Conservation (phyloP, 139 green algal species). For the Closterium sp. region DNA sequence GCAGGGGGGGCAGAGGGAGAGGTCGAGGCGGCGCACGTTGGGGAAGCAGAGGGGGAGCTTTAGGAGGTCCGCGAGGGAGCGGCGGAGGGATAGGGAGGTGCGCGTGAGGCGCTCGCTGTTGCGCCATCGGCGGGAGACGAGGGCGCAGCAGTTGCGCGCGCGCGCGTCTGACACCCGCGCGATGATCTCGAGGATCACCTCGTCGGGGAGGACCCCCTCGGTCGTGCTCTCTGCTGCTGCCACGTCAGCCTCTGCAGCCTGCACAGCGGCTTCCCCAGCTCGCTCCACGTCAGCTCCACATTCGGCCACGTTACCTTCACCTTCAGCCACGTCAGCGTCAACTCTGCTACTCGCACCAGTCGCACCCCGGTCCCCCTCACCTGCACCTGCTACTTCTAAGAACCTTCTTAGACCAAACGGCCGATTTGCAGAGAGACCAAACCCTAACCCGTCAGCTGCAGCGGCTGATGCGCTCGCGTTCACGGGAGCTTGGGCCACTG, state of each 20-base stretch:
- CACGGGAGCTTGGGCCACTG: not conserved
- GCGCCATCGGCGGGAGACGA: constrained; percentile 11
- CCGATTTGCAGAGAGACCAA: not conserved
- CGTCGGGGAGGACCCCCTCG: not conserved
- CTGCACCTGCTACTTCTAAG: not conserved
- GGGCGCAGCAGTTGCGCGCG: constrained; percentile 21
- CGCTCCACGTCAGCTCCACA: not conserved
- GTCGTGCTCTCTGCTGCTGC: not conserved
- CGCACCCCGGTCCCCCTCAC: not conserved
- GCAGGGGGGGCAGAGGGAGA: constrained; percentile 18
- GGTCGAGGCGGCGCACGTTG: constrained; percentile 7
- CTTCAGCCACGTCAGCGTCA: not conserved
- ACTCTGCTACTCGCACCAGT: not conserved
- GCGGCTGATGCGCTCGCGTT: not conserved
- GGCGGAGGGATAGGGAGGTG: not conserved
- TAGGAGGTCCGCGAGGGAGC: constrained; percentile 10
- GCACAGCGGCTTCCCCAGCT: not conserved
- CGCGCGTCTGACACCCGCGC: not conserved
- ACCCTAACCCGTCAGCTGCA: not conserved
- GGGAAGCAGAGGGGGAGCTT: constrained; percentile 10
- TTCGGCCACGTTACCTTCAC: no score
- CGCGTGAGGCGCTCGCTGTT: constrained; percentile 25
- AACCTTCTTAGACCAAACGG: not conserved
- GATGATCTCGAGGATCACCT: constrained; percentile 25
- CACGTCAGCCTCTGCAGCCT: not conserved